Evolutionary conservation across 169 alveolate species (phyloP), one percentile per base, ranked within the genome.

Genomic region (Haemoproteus tartakovskyi): DNA sequence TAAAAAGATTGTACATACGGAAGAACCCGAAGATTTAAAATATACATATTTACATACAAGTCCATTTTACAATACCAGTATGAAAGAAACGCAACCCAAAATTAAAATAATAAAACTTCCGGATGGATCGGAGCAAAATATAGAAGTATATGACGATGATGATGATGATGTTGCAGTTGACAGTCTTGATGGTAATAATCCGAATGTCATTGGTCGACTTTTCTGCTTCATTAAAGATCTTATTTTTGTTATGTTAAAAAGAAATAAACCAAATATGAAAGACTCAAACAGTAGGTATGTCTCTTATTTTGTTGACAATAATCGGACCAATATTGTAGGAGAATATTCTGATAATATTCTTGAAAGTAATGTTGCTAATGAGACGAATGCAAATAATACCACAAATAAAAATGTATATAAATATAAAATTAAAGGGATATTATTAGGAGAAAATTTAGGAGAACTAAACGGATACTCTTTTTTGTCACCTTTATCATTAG

Each of bases 401-500:
- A 33, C 43, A 6, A 33, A 33, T 33, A 33, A 33, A 33, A 33
- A 33, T 6, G 9, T 6, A 33, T 56, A 22, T 8, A 74, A 74
- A 16, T 5, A 74, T 27, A 74, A 56, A 33, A 19, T 74, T n/a
- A 74, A 74, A 43, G 84, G 84, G 5, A 26, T 59, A n/a, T 19
- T 21, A 30, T 29, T 74, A 41, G 62, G 62, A 0, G 78, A 74
- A n/a, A 50, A 74, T 21, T 5, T 74, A 19, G 74, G 46, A 45
- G 62, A 74, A 19, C 9, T 50, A 0, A 56, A 57, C 16, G 47
- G 16, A 3, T 29, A 27, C 1, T 26, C 47, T 3, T 56, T 74
- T n/a, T 19, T 74, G 5, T 41, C 50, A n/a, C 84, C 84, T 4
- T 29, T 74, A 3, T 74, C 84, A 3, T 46, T 74, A 27, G 84